Conservation (phyloP, 2,329 filamentous ascomycete species). For the Scytalidium lignicola region DNA sequence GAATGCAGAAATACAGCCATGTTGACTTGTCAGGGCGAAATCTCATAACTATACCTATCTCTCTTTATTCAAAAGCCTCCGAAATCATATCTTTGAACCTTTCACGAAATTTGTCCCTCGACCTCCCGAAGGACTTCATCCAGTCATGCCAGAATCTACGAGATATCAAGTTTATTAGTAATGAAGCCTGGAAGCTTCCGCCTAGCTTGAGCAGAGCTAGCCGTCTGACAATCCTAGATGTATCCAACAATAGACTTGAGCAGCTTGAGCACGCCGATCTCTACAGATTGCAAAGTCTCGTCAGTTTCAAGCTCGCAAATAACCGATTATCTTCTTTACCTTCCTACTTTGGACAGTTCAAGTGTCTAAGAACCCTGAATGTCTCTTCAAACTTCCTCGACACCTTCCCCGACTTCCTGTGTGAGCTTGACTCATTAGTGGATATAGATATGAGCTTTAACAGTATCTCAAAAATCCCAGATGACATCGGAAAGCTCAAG, state of each 20-base stretch:
- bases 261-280: slow-evolving; percentile 82
- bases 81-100: slow-evolving; percentile 95
- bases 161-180: slow-evolving; percentile 94
- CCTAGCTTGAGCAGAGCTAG: slow-evolving; percentile 76
- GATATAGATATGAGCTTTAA: slow-evolving; percentile 98
- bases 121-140: slow-evolving; percentile 94
- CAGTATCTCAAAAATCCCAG: slow-evolving; percentile 71
- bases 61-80: slow-evolving; percentile 80
- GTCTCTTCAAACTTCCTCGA: slow-evolving; percentile 90
- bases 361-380: slow-evolving; percentile 75
- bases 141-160: slow-evolving; percentile 85
- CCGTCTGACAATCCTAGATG: slow-evolving; percentile 81
- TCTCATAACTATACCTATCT: slow-evolving; percentile 90
- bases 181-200: slow-evolving; percentile 83
- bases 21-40: slow-evolving; percentile 88
- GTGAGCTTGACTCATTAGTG: slow-evolving; percentile 74
- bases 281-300: slow-evolving; percentile 65
- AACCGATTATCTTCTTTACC: slow-evolving; percentile 80
- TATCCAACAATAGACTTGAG: slow-evolving; percentile 90
- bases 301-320: slow-evolving; percentile 90
- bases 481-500: slow-evolving; percentile 69
- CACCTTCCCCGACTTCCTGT: slow-evolving; percentile 79
- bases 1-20: slow-evolving; percentile 86
- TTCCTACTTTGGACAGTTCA: slow-evolving; percentile 75
- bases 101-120: slow-evolving; percentile 84